Evolutionary conservation across 2,329 filamentous ascomycete genomes (phyloP).

Genomic region (Catunica adiposa): DNA sequence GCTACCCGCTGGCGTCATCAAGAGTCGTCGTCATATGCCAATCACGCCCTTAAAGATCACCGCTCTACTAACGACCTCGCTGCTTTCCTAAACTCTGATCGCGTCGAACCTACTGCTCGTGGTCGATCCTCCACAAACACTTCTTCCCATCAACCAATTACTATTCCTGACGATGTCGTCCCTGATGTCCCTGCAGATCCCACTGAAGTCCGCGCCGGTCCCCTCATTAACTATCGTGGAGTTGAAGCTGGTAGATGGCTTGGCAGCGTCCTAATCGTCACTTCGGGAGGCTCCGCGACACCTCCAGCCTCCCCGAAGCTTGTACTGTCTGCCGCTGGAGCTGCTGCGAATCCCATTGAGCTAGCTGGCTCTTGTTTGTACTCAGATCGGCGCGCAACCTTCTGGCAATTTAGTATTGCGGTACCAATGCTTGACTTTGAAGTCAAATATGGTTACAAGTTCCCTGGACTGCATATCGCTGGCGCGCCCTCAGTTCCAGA

Average conservation of each 20-base stretch:
- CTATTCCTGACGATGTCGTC: slow-evolving; percentile 20
- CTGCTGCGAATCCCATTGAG: slow-evolving; percentile 6
- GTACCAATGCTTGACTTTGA: slow-evolving; percentile 58
- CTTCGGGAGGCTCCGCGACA: slow-evolving; percentile 40
- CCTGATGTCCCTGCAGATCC: slow-evolving; percentile 24
- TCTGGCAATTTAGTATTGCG: slow-evolving; percentile 79
- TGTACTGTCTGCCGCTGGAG: slow-evolving; percentile 5
- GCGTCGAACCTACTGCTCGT: slow-evolving; percentile 27
- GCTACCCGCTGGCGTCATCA: slow-evolving; percentile 45
- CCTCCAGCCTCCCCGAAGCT: slow-evolving; percentile 8
- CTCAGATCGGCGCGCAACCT: slow-evolving; percentile 56
- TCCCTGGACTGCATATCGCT: slow-evolving; percentile 48
- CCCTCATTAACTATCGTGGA: slow-evolving; percentile 60
- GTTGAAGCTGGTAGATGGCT: slow-evolving; percentile 62
- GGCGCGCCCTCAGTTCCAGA: slow-evolving; percentile 36
- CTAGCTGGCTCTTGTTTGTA: slow-evolving; percentile 43
- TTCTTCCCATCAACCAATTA: slow-evolving; percentile 33
- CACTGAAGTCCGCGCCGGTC: slow-evolving; percentile 51
- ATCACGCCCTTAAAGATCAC: slow-evolving; percentile 29
- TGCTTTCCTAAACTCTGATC: slow-evolving; percentile 38
- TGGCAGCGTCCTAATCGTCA: slow-evolving; percentile 74
- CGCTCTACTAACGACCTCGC: slow-evolving; percentile 35
- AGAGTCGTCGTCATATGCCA: slow-evolving; percentile 40
- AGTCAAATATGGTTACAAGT: slow-evolving; percentile 60
- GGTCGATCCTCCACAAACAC: slow-evolving; percentile 18